Evolutionary conservation across 306 rosid genomes (phyloP).

Genomic region (Ziziphus jujuba): DNA sequence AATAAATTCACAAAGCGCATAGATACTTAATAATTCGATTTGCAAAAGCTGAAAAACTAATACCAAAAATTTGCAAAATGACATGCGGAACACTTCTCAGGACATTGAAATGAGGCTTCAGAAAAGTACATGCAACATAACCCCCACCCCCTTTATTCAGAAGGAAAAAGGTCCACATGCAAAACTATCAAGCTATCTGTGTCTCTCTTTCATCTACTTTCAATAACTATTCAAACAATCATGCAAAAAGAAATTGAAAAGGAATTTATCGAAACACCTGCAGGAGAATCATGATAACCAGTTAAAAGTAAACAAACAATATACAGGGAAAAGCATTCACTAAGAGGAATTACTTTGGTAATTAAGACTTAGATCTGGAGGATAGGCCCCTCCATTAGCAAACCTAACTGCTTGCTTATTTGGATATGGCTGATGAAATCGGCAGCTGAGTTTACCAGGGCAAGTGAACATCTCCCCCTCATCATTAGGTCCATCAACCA

Average conservation of each 20-base stretch:
- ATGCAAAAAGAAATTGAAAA: neutral
- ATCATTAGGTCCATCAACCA: slow-evolving; percentile 93
- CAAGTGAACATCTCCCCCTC: slow-evolving; percentile 99
- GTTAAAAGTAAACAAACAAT: slow-evolving; percentile 51
- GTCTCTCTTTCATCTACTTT: too few species aligned
- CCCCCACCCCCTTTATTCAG: neutral
- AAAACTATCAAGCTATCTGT: too few species aligned
- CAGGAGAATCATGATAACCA: slow-evolving; percentile 95
- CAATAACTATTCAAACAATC: neutral
- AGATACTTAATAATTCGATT: neutral
- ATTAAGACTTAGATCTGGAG: slow-evolving; percentile 96
- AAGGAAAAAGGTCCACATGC: neutral
- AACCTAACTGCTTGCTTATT: slow-evolving; percentile 99
- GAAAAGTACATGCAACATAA: neutral
- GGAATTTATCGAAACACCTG: slow-evolving; percentile 75
- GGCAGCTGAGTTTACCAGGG: slow-evolving; percentile 96
- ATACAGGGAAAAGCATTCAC: slow-evolving; percentile 11
- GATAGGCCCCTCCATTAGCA: slow-evolving; percentile 98
- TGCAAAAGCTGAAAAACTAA: neutral
- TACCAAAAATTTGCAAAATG: neutral
- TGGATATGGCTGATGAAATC: slow-evolving; percentile 86
- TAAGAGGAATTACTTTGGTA: slow-evolving; percentile 68
- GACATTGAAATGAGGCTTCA: neutral
- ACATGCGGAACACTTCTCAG: neutral
- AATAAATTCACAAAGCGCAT: neutral